Base-by-base conservation (phyloP, 2,329 filamentous ascomycete genomes). In the Sclerotiophoma versabilis region DNA sequence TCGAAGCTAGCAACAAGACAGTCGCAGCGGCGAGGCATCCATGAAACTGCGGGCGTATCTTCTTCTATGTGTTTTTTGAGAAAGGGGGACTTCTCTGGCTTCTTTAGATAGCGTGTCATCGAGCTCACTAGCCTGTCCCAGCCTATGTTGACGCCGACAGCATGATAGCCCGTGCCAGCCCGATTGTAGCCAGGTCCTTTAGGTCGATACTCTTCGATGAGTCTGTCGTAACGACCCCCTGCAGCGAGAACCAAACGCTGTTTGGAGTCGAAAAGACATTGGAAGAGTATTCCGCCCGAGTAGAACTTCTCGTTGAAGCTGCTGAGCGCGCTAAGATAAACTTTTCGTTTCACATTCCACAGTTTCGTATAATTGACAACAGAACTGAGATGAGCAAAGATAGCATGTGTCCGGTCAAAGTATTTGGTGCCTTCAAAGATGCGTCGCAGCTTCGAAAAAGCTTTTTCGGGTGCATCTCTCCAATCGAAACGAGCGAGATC, bases 301-400 rank as follows among this genome's bases (percentile, higher is more conserved):
- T 95, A 99, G 71, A 98, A 97, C 51, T 88, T 90, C 70, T 97
- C 93, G 68, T 96, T 96, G 68, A 96, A 85, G 73, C 91, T 96
- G 69, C 88, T 90, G 6, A 99, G 81, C 0, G 93, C 93, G 60
- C 87, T 91, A 63, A 98, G 82, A 66, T 93, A 96, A 23, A 96
- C 81, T 69, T 93, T 95, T 42, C 87, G 87, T 49, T 83, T 83
- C 1, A 98, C 83, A 0, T 87, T 86, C 57, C 96, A 87, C 2
- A 87, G 84, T 68, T 90, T 90, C 54, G 89, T 83, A 66, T 95
- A 95, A 27, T 86, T 84, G 38, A 91, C 81, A 1, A 98, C 87
- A 49, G 90, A 87, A 55, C 88, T 89, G 23, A 99, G 78, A 70
- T 96, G 92, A 0, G 88, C 88, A 66, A 96, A 87, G 6, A 84